Evolutionary conservation across 129 eudicot species (phyloP).

Genomic region (Sambucus nigra): DNA sequence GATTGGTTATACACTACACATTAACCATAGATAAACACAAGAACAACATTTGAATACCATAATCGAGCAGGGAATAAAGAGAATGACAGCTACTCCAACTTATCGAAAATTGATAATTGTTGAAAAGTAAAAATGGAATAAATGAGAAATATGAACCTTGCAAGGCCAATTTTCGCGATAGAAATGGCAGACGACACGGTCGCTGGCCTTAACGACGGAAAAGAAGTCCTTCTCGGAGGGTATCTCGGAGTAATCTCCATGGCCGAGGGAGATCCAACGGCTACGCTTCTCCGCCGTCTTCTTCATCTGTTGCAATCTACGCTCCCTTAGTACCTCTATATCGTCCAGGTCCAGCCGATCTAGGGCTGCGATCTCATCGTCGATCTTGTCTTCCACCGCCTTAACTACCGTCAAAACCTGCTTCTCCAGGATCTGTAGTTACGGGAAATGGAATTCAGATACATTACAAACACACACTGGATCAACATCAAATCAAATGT

Average conservation of each 20-base stretch:
- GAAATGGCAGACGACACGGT: constrained; percentile 94
- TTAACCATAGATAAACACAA: too few relatives aligned
- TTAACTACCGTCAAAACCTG: constrained; percentile 82
- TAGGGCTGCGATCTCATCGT: constrained; percentile 79
- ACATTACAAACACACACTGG: neutral
- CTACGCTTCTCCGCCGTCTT: constrained; percentile 88
- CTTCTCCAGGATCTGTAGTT: constrained; percentile 64
- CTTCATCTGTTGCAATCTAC: constrained; percentile 91
- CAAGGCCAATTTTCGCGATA: constrained; percentile 99
- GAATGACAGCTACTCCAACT: neutral
- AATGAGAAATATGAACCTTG: constrained; percentile 54
- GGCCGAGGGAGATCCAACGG: constrained; percentile 80
- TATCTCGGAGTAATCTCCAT: constrained; percentile 84
- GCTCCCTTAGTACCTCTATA: constrained; percentile 71
- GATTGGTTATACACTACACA: too few relatives aligned
- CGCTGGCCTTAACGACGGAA: constrained; percentile 75
- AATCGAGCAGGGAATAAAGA: neutral
- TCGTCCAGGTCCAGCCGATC: constrained; percentile 83
- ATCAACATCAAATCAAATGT: neutral
- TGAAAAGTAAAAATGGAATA: neutral
- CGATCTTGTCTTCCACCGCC: constrained; percentile 86
- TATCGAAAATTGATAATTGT: too few relatives aligned
- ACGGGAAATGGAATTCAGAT: neutral
- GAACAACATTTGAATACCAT: neutral
- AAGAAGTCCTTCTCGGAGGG: constrained; percentile 81